Conservation (phyloP, 768 basidiomycete genomes). For the Omphalotus guepiniiformis region DNA sequence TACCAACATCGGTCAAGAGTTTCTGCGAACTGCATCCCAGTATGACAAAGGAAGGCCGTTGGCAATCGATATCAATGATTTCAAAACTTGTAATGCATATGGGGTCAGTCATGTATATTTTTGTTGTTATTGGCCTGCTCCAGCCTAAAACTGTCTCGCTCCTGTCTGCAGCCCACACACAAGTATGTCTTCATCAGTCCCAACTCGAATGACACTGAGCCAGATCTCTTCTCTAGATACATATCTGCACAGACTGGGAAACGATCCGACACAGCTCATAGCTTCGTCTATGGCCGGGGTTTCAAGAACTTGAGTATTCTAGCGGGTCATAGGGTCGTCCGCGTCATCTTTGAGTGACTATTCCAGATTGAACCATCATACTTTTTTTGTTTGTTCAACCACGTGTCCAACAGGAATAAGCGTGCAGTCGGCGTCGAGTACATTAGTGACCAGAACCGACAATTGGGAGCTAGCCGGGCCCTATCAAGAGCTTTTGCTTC, state of each 20-base stretch:
- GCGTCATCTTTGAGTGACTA: conserved; percentile 26
- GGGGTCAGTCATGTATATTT: conserved; percentile 21
- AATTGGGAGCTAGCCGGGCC: conserved; percentile 4
- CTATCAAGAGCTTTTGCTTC: conserved; percentile 19
- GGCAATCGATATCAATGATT: conserved; percentile 31
- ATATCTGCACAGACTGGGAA: conserved; percentile 31
- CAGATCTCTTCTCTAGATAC: conserved; percentile 28
- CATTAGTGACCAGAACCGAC: conserved; percentile 20
- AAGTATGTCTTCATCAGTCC: neutral
- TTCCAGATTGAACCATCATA: neutral
- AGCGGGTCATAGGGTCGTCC: conserved; percentile 19
- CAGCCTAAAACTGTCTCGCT: neutral
- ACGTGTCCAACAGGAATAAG: conserved; percentile 7
- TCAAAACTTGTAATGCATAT: conserved; percentile 26
- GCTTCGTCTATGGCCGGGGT: conserved; percentile 25
- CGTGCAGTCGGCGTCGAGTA: conserved; percentile 28
- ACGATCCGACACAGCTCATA: conserved; percentile 35
- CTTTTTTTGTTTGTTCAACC: neutral
- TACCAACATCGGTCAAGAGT: conserved; percentile 32
- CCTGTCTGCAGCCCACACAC: neutral
- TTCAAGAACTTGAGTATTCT: conserved; percentile 22
- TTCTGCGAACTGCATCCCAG: conserved; percentile 27
- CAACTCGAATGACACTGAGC: neutral
- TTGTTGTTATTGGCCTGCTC: neutral
- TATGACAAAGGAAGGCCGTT: conserved; percentile 33